phyloP scores from a whole-genome alignment of 2,329 filamentous ascomycete genomes.

The Colletotrichum theobromicola region DNA sequence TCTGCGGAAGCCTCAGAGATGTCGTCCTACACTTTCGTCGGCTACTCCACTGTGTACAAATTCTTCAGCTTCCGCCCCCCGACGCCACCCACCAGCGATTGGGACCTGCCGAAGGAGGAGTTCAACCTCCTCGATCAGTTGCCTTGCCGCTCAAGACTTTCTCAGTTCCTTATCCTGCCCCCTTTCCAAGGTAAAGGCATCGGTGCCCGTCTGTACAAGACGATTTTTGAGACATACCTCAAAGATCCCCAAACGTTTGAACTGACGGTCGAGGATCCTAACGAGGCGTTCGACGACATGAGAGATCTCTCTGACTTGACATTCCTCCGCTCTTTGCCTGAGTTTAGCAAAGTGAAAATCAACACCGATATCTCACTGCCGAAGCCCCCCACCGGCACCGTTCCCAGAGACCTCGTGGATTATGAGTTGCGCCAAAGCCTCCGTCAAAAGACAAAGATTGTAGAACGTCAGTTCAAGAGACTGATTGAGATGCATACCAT shows the following conservation, averaged over 20 bases:
- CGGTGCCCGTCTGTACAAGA: constrained; percentile 80
- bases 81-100: constrained; percentile 48
- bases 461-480: constrained; percentile 76
- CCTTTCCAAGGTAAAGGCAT: constrained; percentile 84
- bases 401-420: constrained; percentile 62
- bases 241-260: constrained; percentile 74
- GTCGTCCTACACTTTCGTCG: constrained; percentile 79
- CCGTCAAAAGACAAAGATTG: constrained; percentile 72
- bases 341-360: constrained; percentile 62
- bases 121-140: constrained; percentile 62
- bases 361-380: constrained; percentile 57
- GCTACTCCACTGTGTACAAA: constrained; percentile 89
- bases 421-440: constrained; percentile 58
- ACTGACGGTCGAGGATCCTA: constrained; percentile 93
- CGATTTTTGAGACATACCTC: constrained; percentile 75
- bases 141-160: constrained; percentile 82
- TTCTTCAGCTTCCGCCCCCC: constrained; percentile 71
- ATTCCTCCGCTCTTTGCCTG: constrained; percentile 63
- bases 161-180: constrained; percentile 90
- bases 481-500: constrained; percentile 79
- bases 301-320: constrained; percentile 76
- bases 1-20: constrained; percentile 42
- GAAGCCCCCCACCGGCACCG: constrained; percentile 41
- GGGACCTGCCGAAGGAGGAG: constrained; percentile 50
- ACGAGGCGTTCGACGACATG: constrained; percentile 81